Conservation (phyloP, 495 filamentous ascomycete genomes). For the Aspergillus indologenus region DNA sequence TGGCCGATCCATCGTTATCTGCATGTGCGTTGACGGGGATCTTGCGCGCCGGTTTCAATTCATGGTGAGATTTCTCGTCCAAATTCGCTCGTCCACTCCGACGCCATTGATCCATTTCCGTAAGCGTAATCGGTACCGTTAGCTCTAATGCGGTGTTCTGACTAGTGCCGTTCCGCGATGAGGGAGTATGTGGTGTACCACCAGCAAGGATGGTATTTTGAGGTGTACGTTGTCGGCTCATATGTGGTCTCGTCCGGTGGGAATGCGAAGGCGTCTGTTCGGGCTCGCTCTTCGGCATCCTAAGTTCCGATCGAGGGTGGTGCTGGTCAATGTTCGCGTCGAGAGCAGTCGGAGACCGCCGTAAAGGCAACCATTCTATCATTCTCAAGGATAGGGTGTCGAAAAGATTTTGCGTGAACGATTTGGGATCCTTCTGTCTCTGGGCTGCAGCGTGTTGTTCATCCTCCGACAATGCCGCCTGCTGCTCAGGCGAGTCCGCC, state of each 20-base stretch:
- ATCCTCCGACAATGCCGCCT: slow-evolving; percentile 19
- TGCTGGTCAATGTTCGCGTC: slow-evolving; percentile 14
- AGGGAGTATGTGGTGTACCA: slow-evolving; percentile 32
- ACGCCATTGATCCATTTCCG: slow-evolving; percentile 38
- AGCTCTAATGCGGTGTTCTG: slow-evolving; percentile 36
- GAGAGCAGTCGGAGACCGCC: slow-evolving; percentile 29
- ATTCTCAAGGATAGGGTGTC: slow-evolving; percentile 73
- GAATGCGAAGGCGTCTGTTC: slow-evolving; percentile 7
- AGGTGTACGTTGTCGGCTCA: slow-evolving; percentile 11
- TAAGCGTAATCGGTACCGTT: slow-evolving; percentile 37
- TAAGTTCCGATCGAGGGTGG: background rate
- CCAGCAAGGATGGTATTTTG: slow-evolving; percentile 6
- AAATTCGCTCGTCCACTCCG: slow-evolving; percentile 30
- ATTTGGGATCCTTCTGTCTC: slow-evolving; percentile 71
- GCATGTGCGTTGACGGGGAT: slow-evolving; percentile 29
- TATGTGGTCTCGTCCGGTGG: slow-evolving; percentile 14
- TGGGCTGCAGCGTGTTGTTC: slow-evolving; percentile 37
- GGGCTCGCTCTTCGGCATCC: slow-evolving; percentile 18
- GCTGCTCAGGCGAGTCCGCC: slow-evolving; percentile 8
- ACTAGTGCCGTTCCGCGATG: slow-evolving; percentile 24
- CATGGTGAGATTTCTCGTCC: slow-evolving; percentile 34
- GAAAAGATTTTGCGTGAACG: slow-evolving; percentile 80
- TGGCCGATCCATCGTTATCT: slow-evolving; percentile 26
- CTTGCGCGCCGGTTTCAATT: slow-evolving; percentile 31
- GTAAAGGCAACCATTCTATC: slow-evolving; percentile 72